Percentiles rank a stretch among this genome's conserved stretches.
phyloP scores from a whole-genome alignment of 73 alveolate genomes.

The Breviolum minutum region DNA sequence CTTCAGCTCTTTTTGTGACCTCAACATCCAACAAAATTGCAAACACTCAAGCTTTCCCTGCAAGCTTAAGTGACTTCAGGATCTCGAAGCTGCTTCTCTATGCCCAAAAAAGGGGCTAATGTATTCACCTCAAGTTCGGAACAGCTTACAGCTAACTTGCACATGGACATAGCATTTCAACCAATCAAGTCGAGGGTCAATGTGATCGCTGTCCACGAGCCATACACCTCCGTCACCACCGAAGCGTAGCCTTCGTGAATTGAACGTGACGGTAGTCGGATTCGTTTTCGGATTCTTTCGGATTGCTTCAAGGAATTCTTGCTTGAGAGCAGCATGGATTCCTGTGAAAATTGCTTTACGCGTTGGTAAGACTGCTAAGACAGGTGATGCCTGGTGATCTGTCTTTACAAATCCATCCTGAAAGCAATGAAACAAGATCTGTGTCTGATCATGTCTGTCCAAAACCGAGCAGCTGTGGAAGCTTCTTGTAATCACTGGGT shows the following conservation, averaged over 20 bases:
- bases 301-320: too few relatives aligned
- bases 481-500: conserved; percentile 85
- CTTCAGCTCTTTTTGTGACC: too few relatives aligned
- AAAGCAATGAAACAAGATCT: neutral
- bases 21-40: too few relatives aligned
- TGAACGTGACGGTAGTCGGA: too few relatives aligned
- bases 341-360: too few relatives aligned
- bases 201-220: conserved; percentile 87
- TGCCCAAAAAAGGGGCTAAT: conserved; percentile 12
- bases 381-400: neutral
- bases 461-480: conserved; percentile 60
- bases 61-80: neutral
- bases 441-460: neutral
- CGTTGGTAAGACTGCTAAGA: too few relatives aligned
- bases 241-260: conserved; percentile 58
- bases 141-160: neutral
- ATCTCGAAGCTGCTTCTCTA: conserved; percentile 66
- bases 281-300: too few relatives aligned
- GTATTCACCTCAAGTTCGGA: conserved; percentile 11
- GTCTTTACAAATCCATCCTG: neutral
- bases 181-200: neutral
- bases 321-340: too few relatives aligned
- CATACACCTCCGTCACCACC: conserved; percentile 81
- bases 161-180: neutral
- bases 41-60: neutral